Percentiles rank a stretch among this genome's conserved stretches.
These are phyloP conservation scores for Fragilaria radians DNA, from an alignment of 108 stramenopile species.

Conservation along the genomic window DNA sequence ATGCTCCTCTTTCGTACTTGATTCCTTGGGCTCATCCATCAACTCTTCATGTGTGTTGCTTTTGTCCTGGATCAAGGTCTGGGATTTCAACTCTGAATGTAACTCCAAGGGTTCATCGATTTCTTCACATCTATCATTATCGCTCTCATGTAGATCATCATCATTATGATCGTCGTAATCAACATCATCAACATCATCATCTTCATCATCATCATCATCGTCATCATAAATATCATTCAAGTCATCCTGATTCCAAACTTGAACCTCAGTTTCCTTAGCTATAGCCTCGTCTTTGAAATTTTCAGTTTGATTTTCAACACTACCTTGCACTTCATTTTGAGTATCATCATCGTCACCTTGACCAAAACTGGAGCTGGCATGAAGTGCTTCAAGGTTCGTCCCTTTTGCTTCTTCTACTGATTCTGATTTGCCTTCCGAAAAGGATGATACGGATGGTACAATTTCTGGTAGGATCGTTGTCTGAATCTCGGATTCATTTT, in stretches of 20 bases:
- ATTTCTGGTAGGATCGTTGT: neutral
- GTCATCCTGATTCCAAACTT: conserved; percentile 13
- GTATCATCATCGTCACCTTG: neutral
- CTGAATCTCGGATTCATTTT: neutral
- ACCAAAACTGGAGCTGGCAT: neutral
- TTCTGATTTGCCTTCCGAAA: neutral
- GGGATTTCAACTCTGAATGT: too few relatives aligned
- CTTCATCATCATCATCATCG: conserved; percentile 23
- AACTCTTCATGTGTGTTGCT: too few relatives aligned
- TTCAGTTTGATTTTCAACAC: neutral
- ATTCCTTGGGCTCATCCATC: too few relatives aligned
- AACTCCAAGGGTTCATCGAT: too few relatives aligned
- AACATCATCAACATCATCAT: conserved; percentile 15
- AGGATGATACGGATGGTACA: neutral
- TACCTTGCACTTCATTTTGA: neutral
- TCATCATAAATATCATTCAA: conserved; percentile 37
- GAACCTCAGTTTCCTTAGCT: neutral
- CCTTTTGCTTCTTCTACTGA: neutral
- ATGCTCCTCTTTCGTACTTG: too few relatives aligned
- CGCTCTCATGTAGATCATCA: neutral
- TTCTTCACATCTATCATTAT: too few relatives aligned
- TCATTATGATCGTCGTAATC: conserved; percentile 2
- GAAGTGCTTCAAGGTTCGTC: neutral
- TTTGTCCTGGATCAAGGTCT: too few relatives aligned
- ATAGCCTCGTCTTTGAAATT: neutral